phyloP scores from a whole-genome alignment of 1,284 basidiomycete species.

The Stereum hirsutum region DNA sequence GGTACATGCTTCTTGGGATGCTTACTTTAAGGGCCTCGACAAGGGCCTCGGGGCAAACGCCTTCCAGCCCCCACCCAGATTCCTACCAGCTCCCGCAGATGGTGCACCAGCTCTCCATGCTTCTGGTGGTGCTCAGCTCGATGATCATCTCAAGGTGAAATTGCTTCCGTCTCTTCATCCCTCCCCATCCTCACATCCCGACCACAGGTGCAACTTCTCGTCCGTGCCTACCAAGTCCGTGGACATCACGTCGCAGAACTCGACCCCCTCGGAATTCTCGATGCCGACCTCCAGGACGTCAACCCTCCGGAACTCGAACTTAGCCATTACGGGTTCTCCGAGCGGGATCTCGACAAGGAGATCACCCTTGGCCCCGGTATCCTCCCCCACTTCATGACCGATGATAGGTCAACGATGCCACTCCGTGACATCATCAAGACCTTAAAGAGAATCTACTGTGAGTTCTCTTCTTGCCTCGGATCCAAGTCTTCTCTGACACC shows the following conservation, averaged over 20 bases:
- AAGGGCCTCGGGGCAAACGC: constrained; percentile 83
- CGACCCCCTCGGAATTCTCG: constrained; percentile 90
- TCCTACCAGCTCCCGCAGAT: constrained; percentile 62
- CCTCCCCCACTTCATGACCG: constrained; percentile 87
- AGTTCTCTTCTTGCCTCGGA: constrained; percentile 19
- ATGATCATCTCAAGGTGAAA: constrained; percentile 90
- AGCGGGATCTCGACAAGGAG: constrained; percentile 90
- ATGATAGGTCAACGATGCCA: constrained; percentile 80
- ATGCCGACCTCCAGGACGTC: constrained; percentile 74
- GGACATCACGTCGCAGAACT: constrained; percentile 95
- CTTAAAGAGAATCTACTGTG: constrained; percentile 93
- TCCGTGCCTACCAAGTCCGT: constrained; percentile 97
- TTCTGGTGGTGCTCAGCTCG: constrained; percentile 66
- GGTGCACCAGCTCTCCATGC: constrained; percentile 80
- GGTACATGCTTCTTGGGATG: constrained; percentile 93
- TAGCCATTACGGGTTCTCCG: constrained; percentile 91
- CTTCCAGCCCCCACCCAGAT: constrained; percentile 76
- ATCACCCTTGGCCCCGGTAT: constrained; percentile 95
- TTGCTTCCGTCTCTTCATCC: not conserved
- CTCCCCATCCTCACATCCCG: no score
- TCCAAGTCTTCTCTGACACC: constrained; percentile 3
- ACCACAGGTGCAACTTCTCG: constrained; percentile 84
- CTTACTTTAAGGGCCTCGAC: constrained; percentile 92
- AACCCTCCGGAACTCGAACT: constrained; percentile 85
- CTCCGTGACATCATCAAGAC: constrained; percentile 90